Base-by-base conservation (phyloP, 2,329 filamentous ascomycete genomes). In the Cercospora berteroae region DNA sequence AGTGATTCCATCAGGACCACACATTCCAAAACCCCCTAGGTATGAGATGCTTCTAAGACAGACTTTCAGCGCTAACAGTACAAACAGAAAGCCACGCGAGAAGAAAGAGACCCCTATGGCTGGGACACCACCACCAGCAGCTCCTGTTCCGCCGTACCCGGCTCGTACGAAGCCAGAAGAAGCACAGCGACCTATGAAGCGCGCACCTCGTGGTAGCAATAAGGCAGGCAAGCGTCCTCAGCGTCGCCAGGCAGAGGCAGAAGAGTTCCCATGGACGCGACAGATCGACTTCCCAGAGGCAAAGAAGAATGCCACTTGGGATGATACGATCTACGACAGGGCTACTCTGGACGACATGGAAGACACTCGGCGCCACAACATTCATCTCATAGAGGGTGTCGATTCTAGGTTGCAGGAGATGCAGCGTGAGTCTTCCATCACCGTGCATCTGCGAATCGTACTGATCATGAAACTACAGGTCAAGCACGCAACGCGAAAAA, bases 231-330 rank as follows among this genome's bases (percentile, higher is more conserved):
- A 67, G 52, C 74, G 71, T 56, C 65, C 66, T 29, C 71, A 66
- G 10, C 74, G 75, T 27, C 72, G 71, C 25, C 74, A 69, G 60
- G 70, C 71, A 29, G 69, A 73, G 50, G 68, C 68, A 13, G 68
- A 71, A 25, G 72, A 74, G 33, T 77, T 76, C 62, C 77, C 77
- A 1, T 79, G 77, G 77, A 73, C 76, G 7, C 70, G 76, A 27
- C 42, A 71, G 20, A 59, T 77, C 10, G 70, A 78, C 66, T 78
- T 76, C 64, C 56, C 57, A 20, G 65, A 68, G 36, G 74, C 70
- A 13, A 72, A 72, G 58, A 64, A 64, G 25, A 69, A 72, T 18
- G 70, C 74, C 20, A 63, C 27, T 8, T 79, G 77, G 77, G 74
- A 78, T 60, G 70, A 73, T 27, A 69, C 63, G 8, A 69, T 74